A percentile compares a stretch with the other conserved stretches of the same genome.
Conservation (phyloP, 75 land plant genomes). For the Selaginella tamariscina region DNA sequence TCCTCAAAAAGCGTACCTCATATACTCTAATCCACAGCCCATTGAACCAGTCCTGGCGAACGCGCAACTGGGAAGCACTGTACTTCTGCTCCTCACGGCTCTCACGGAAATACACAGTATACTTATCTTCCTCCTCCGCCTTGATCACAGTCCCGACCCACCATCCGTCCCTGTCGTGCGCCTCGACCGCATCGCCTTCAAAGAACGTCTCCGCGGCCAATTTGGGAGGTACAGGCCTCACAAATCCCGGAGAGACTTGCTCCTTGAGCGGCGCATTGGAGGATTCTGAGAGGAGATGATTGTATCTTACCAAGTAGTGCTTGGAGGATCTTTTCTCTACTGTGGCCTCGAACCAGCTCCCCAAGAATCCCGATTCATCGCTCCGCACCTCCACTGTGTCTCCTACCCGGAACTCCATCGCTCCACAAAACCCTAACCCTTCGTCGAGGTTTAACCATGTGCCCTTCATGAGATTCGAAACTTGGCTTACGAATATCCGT, state of each 20-base stretch:
- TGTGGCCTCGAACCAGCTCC: conserved; percentile 13
- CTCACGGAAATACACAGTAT: conserved; percentile 7
- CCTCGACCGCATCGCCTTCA: conserved; percentile 5
- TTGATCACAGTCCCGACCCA: conserved; percentile 3
- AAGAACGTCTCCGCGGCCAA: neutral
- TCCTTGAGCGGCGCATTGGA: conserved; percentile 8
- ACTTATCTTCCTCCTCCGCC: neutral
- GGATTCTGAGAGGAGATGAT: neutral
- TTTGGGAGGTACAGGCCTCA: neutral
- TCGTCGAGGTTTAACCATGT: too few relatives aligned
- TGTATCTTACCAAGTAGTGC: neutral
- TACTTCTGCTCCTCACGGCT: neutral
- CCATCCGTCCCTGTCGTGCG: conserved; percentile 3
- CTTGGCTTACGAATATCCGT: too few relatives aligned
- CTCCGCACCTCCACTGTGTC: neutral
- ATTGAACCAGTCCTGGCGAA: conserved; percentile 5
- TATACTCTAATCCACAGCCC: conserved; percentile 2
- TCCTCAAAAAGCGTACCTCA: conserved; percentile 1
- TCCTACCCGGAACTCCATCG: too few relatives aligned
- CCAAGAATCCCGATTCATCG: conserved; percentile 2
- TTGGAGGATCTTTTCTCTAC: neutral
- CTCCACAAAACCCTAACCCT: too few relatives aligned
- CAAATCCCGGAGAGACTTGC: neutral
- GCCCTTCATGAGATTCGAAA: too few relatives aligned
- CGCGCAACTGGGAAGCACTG: neutral